phyloP scores from a whole-genome alignment of 2,329 filamentous ascomycete genomes.

The Neonectria coccinea region DNA sequence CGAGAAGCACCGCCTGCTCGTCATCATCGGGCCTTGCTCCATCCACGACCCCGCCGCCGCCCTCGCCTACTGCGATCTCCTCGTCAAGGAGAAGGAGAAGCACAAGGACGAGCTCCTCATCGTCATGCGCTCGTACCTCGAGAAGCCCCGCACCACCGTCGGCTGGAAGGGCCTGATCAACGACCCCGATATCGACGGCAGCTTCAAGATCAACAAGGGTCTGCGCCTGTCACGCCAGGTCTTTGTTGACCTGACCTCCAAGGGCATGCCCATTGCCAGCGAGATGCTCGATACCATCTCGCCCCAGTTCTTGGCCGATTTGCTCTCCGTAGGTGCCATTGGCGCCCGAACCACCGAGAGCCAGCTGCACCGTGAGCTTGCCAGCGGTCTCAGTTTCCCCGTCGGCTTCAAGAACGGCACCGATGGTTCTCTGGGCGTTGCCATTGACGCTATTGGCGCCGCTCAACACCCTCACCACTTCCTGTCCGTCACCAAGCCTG shows the following conservation, averaged over 20 bases:
- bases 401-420: conserved; percentile 99
- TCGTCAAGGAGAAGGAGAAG: conserved; percentile 86
- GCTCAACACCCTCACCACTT: conserved; percentile 95
- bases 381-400: conserved; percentile 93
- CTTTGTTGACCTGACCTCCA: conserved; percentile 90
- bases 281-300: conserved; percentile 99
- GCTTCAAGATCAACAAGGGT: conserved; percentile 99
- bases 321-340: conserved; percentile 91
- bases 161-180: conserved; percentile 99
- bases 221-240: conserved; percentile 87
- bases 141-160: conserved; percentile 97
- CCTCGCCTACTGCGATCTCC: conserved; percentile 89
- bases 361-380: conserved; percentile 94
- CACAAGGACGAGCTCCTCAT: conserved; percentile 91
- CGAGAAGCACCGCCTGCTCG: conserved; percentile 68
- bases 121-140: conserved; percentile 97
- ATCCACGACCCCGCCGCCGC: conserved; percentile 95
- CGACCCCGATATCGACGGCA: conserved; percentile 97
- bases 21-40: conserved; percentile 95
- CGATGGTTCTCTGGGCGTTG: conserved; percentile 88
- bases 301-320: conserved; percentile 93
- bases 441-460: conserved; percentile 94
- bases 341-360: conserved; percentile 97
- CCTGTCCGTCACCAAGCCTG: conserved; percentile 96
- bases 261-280: conserved; percentile 94